Conservation (phyloP, 257 asterid species). For the Thymus mandschuricus region DNA sequence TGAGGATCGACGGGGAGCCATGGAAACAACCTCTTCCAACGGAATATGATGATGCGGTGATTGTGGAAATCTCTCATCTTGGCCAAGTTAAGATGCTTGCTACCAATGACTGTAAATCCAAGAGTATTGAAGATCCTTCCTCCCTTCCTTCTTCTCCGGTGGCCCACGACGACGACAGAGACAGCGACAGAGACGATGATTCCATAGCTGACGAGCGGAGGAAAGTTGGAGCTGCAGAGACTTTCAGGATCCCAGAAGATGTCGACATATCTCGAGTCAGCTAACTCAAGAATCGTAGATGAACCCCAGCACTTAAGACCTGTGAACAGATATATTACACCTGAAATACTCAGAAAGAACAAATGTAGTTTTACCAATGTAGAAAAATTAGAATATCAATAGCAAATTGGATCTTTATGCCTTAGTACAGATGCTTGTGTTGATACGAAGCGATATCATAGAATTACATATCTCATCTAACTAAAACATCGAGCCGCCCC, state of each 20-base stretch:
- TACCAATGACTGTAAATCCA: constrained; percentile 60
- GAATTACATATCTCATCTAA: constrained; percentile 33
- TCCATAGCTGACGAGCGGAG: constrained; percentile 56
- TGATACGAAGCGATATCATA: constrained; percentile 18
- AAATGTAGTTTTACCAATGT: background rate
- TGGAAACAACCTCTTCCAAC: constrained; percentile 90
- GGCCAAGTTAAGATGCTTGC: constrained; percentile 92
- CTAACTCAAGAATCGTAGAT: constrained; percentile 28
- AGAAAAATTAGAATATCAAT: constrained; percentile 18
- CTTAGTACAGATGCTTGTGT: constrained; percentile 24
- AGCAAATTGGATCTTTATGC: constrained; percentile 19
- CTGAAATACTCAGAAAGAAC: constrained; percentile 5
- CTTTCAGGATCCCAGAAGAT: constrained; percentile 80
- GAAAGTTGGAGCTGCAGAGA: constrained; percentile 86
- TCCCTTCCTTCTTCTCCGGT: constrained; percentile 57
- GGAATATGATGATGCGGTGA: constrained; percentile 66
- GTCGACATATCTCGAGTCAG: constrained; percentile 78
- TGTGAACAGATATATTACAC: background rate
- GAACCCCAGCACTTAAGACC: background rate
- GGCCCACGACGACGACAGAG: constrained; percentile 44
- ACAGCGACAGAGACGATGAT: constrained; percentile 64
- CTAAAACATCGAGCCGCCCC: constrained; percentile 19
- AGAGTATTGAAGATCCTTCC: constrained; percentile 57
- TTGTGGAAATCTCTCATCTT: constrained; percentile 70
- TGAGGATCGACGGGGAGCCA: constrained; percentile 94